A percentile compares a stretch with the other conserved stretches of the same genome.
These are phyloP conservation scores for Sporobolus alterniflorus DNA, from an alignment of 202 grass and related monocot genomes.

Conservation along the genomic window DNA sequence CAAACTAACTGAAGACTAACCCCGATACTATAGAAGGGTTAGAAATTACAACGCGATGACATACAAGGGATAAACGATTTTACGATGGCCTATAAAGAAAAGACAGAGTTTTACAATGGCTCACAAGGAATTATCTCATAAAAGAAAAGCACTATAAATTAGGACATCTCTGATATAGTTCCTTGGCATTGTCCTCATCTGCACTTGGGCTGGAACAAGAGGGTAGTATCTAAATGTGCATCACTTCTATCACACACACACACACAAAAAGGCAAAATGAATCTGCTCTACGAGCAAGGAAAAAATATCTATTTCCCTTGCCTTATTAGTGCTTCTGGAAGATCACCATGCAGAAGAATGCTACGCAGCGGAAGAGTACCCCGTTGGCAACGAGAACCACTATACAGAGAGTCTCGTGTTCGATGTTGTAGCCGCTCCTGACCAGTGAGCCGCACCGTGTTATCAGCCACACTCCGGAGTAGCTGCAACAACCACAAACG, in stretches of 20 bases:
- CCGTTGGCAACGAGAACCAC: constrained; percentile 65
- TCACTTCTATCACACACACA: constrained; percentile 46
- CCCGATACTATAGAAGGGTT: no score
- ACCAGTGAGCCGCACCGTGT: constrained; percentile 76
- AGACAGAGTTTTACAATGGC: no score
- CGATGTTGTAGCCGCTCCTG: constrained; percentile 76
- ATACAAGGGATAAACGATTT: no score
- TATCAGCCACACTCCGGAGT: constrained; percentile 82
- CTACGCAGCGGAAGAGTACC: constrained; percentile 69
- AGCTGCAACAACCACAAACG: constrained; percentile 74
- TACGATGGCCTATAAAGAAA: no score
- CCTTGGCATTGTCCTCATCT: constrained; percentile 28
- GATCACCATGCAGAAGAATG: constrained; percentile 89
- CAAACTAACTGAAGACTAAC: no score
- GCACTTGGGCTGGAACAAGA: constrained; percentile 13
- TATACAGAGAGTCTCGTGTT: constrained; percentile 67
- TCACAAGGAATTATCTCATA: no score
- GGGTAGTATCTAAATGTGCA: constrained; percentile 32
- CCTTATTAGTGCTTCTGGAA: constrained; percentile 77
- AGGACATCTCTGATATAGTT: constrained; percentile 21
- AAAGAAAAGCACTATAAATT: constrained; percentile 20
- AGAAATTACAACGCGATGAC: no score
- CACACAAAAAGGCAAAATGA: constrained; percentile 4
- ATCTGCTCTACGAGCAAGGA: background rate
- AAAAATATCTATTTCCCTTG: background rate